Evolutionary conservation across 1,284 basidiomycete species (phyloP).

Genomic region (Puccinia triticina): DNA sequence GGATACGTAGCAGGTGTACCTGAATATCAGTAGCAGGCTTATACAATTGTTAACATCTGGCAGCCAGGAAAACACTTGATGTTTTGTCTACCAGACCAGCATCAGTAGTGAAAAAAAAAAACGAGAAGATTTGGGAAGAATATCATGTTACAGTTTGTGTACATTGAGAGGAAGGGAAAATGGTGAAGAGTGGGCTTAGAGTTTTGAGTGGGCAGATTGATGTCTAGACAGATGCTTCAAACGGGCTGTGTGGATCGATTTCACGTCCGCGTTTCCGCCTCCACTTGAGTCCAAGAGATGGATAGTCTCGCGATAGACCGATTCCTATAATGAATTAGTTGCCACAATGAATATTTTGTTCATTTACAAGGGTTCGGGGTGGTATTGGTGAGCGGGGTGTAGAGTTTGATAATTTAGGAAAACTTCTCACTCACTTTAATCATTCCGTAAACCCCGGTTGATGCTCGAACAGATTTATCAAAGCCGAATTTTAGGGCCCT

Average conservation of each 20-base stretch:
- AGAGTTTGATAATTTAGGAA: not conserved
- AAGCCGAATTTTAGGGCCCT: slow-evolving; percentile 30
- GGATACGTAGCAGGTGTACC: no score
- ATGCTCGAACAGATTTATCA: slow-evolving; percentile 30
- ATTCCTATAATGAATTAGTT: slow-evolving; percentile 1
- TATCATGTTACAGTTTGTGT: not conserved
- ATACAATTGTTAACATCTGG: no score
- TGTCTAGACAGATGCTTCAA: slow-evolving; percentile 11
- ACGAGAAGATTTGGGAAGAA: no score
- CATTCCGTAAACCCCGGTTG: slow-evolving; percentile 42
- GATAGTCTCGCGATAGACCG: slow-evolving; percentile 22
- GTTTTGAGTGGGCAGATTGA: not conserved
- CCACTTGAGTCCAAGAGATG: slow-evolving; percentile 9
- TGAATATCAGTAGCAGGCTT: no score
- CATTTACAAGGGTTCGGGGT: not conserved
- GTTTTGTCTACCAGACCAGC: no score
- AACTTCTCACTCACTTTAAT: slow-evolving; percentile 38
- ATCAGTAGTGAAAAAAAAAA: no score
- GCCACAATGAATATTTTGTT: not conserved
- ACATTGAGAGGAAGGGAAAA: not conserved
- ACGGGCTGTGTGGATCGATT: slow-evolving; percentile 16
- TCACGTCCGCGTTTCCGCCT: slow-evolving; percentile 4
- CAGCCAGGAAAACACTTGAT: no score
- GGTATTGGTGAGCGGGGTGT: not conserved
- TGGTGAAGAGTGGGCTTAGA: not conserved